Evolutionary conservation across 176 grass and related monocot species (phyloP).

Genomic region (Oryza longistaminata): DNA sequence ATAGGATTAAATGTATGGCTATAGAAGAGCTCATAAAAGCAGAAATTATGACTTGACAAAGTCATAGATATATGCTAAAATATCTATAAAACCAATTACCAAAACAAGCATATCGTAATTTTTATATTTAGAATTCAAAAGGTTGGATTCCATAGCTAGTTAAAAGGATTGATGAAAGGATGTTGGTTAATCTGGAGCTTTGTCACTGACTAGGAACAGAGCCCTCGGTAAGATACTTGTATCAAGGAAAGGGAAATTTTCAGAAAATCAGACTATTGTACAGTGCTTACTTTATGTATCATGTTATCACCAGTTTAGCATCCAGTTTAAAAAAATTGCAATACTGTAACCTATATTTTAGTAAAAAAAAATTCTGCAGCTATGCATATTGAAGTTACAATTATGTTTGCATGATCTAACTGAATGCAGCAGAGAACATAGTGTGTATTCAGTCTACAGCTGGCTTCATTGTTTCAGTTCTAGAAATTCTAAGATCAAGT

Average conservation of each 20-base stretch:
- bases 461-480: not conserved
- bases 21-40: not conserved
- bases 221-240: not conserved
- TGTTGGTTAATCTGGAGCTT: not conserved
- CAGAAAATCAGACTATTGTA: not conserved
- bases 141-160: not conserved
- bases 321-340: not conserved
- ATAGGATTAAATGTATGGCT: not conserved
- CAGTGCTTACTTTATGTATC: not conserved
- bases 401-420: slow-evolving; percentile 11
- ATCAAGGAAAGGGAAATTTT: not conserved
- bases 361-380: not conserved
- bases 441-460: not conserved
- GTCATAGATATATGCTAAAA: not conserved
- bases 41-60: not conserved
- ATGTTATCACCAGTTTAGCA: not conserved
- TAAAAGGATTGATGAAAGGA: not conserved
- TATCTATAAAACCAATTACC: not conserved
- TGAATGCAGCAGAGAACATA: not conserved
- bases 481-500: not conserved
- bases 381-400: not conserved
- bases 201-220: not conserved
- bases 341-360: not conserved
- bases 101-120: not conserved
- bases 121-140: not conserved